A percentile compares a stretch with the other conserved stretches of the same genome.
Evolutionary conservation across 2,329 filamentous ascomycete species (phyloP).

Genomic region (Arthrobotrys conoides): DNA sequence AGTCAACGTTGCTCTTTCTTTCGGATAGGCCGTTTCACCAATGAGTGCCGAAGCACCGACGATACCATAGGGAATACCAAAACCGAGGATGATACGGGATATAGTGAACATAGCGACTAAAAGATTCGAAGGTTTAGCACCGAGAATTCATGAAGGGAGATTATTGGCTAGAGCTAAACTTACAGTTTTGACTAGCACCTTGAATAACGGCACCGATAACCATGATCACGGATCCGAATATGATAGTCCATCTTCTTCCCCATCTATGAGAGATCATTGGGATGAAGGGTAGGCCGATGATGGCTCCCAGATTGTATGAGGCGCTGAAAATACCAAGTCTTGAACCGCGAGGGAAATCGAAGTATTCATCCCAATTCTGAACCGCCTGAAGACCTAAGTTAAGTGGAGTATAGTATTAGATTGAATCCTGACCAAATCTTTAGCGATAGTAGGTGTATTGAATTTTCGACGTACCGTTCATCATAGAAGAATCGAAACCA

Average conservation of each 20-base stretch:
- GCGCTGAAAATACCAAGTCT: constrained; percentile 73
- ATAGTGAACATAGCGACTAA: constrained; percentile 74
- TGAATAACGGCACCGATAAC: constrained; percentile 73
- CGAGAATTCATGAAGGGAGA: too few species aligned
- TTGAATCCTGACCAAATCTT: too few species aligned
- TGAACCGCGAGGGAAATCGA: constrained; percentile 69
- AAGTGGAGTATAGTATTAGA: too few species aligned
- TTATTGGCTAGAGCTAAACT: constrained; percentile 51
- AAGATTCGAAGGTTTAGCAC: neutral
- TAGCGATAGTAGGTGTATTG: neutral
- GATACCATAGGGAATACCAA: constrained; percentile 75
- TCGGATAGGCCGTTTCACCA: constrained; percentile 75
- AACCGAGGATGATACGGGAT: constrained; percentile 74
- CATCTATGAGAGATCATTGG: constrained; percentile 72
- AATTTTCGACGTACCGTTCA: constrained; percentile 63
- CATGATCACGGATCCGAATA: constrained; percentile 72
- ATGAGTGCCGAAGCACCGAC: constrained; percentile 74
- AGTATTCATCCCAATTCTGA: constrained; percentile 65
- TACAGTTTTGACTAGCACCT: constrained; percentile 70
- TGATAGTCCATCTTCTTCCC: constrained; percentile 73
- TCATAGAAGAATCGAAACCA: constrained; percentile 73
- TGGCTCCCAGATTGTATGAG: constrained; percentile 74
- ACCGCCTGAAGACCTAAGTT: constrained; percentile 62
- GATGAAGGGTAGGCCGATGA: constrained; percentile 74
- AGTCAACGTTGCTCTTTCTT: constrained; percentile 74